Base-by-base conservation (phyloP, 257 asterid genomes). In the Przewalskia tangutica region DNA sequence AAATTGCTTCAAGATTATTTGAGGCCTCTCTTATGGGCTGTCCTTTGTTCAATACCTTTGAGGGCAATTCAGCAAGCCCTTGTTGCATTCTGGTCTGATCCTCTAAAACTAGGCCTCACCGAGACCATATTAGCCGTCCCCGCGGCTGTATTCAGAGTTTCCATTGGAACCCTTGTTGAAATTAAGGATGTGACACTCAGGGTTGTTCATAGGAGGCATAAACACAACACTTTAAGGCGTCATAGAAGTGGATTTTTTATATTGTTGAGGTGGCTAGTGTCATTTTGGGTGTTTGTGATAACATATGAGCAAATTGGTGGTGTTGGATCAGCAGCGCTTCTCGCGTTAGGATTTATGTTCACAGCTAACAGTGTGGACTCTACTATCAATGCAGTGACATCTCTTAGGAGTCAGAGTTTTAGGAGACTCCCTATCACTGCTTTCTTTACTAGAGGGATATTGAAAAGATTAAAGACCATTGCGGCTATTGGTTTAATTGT, bases 1-100 rank as follows among this genome's bases (percentile, higher is more conserved):
- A 94, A 88, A 77, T 91, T 96, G 76, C 94, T 96, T 9, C 93
- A 94, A 80, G 94, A 93, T 86, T 96, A 94, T 84, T 54, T 93
- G 44, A 82, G 98, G 78, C 98, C 99, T n/a, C 92, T 96, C 23
- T 85, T 91, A 68, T 96, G 98, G 98, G 99, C 97, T 66, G 93
- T 92, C n/a, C 91, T 96, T 59, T 94, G 95, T 79, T 96, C 99
- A 62, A 94, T 96, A 71, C 98, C 99, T 78, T 85, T 96, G 81
- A 85, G 98, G 79, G 94, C 97, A 20, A 93, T 96, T 81, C 99
- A 96, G 59, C 91, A 94, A 42, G 87, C 98, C 87, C 91, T 96
- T 42, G 92, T 91, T 36, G 97, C 82, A 44, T 96, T 96, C 84
- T 96, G 98, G 99, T 86, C 97, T 1, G 91, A 92, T 77, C 99